Base-by-base conservation (phyloP, 1,284 basidiomycete genomes). In the Ustilago nuda region DNA sequence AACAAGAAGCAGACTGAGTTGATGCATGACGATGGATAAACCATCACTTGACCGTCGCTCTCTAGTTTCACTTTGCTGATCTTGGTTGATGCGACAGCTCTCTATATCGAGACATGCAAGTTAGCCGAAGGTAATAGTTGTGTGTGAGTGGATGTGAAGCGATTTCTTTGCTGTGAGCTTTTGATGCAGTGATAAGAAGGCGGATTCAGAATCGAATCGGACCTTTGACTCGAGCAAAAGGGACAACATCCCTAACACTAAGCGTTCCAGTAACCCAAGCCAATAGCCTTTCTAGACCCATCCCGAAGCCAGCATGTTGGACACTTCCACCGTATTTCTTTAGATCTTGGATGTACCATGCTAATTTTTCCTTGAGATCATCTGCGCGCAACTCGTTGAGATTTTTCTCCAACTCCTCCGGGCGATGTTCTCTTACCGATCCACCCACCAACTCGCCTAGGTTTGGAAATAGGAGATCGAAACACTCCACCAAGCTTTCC, bases 391-490 rank as follows among this genome's bases (percentile, higher is more conserved):
- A 23, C 30, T 71, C 57, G 1, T 33, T 8, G 45, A 82, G 59
- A 8, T 71, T 79, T 32, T 51, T 52, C 0, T 23, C 15, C 11
- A 85, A 65, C 6, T 60, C 15, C 5, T 88, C 88, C n/a, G 89
- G 79, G 27, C 94, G 89, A 81, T 97, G 93, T 85, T 98, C 95
- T 66, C 96, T 89, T 33, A 98, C 87, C 27, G 93, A 95, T 1
- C 96, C 96, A 4, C 96, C 96, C 0, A 91, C 93, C 36, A 99
- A 89, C 87, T 99, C 96, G 8, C 96, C 96, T 0, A 95, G 87
- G 12, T 89, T 87, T 0, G 96, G 97, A 12, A 98, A 90, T 56
- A 99, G 89, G 27, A 99, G 89, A 86, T 99, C 96, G 83, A 99
- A 98, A 87, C 95, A 98, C 11, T 92, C 93, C 4, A 94, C 94